These are phyloP conservation scores for Annulohypoxylon truncatum DNA, from an alignment of 2,329 filamentous ascomycete species.

Conservation along the genomic window DNA sequence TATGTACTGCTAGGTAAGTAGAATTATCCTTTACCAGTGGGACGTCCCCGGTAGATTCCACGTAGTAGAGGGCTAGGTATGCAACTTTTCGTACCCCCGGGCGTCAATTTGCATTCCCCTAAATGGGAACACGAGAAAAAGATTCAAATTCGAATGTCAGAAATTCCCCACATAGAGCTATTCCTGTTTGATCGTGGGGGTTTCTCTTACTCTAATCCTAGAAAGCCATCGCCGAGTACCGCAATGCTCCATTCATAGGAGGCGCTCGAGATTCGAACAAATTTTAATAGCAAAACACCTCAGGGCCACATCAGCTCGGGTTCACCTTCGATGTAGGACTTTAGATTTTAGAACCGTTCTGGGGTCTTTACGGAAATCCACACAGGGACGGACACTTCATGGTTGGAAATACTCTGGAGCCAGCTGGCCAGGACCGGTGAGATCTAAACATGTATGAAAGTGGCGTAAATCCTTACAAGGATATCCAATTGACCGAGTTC, in stretches of 20 bases:
- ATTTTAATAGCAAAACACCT: no score
- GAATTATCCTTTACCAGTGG: constrained; percentile 11
- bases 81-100: constrained; percentile 8
- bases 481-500: constrained; percentile 33
- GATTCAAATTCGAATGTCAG: constrained; percentile 8
- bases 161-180: constrained; percentile 28
- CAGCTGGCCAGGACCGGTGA: constrained; percentile 3
- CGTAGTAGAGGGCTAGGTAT: constrained; percentile 18
- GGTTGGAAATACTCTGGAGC: constrained; percentile 15
- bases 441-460: constrained; percentile 16
- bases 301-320: no score
- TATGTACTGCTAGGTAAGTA: not conserved
- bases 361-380: not conserved
- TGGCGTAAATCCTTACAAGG: constrained; percentile 26
- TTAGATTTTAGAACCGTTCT: no score
- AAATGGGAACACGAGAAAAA: not conserved
- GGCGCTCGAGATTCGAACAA: not conserved
- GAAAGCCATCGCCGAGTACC: constrained; percentile 8
- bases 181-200: constrained; percentile 30
- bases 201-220: constrained; percentile 21
- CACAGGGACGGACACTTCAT: not conserved
- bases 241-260: not conserved
- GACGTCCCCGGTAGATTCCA: constrained; percentile 29
- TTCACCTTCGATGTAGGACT: not conserved
- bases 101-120: not conserved